A percentile compares a stretch with the other conserved stretches of the same genome.
Evolutionary conservation across 139 green algal species (phyloP).

Genomic region (Closterium sp.): DNA sequence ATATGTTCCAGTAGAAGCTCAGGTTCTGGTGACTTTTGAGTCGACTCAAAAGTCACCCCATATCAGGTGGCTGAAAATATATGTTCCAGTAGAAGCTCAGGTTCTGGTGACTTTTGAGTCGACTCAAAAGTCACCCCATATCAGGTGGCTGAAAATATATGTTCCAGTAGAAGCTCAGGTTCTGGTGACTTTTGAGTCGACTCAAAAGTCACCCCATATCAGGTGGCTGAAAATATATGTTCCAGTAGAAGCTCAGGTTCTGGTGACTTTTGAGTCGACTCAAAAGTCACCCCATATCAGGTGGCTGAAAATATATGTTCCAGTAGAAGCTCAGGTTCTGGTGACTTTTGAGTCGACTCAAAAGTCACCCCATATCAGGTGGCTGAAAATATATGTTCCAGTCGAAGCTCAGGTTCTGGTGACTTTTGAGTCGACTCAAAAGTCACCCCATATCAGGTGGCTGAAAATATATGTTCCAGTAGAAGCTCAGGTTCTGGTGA

Average conservation of each 20-base stretch:
- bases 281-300: too few relatives aligned
- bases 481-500: constrained; percentile 83
- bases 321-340: constrained; percentile 89
- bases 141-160: too few relatives aligned
- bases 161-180: constrained; percentile 85
- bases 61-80: too few relatives aligned
- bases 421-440: too few relatives aligned
- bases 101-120: constrained; percentile 72
- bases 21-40: constrained; percentile 75
- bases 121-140: too few relatives aligned
- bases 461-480: constrained; percentile 66
- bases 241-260: constrained; percentile 87
- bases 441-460: too few relatives aligned
- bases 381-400: constrained; percentile 58
- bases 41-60: too few relatives aligned
- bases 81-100: constrained; percentile 79
- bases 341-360: constrained; percentile 43
- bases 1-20: constrained; percentile 77
- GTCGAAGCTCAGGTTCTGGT: constrained; percentile 86
- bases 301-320: constrained; percentile 20
- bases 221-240: constrained; percentile 4
- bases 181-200: constrained; percentile 63
- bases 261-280: constrained; percentile 54
- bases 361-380: too few relatives aligned
- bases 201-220: too few relatives aligned